Evolutionary conservation across 768 basidiomycete genomes (phyloP).

Genomic region (Trichaptum fuscoviolaceum): DNA sequence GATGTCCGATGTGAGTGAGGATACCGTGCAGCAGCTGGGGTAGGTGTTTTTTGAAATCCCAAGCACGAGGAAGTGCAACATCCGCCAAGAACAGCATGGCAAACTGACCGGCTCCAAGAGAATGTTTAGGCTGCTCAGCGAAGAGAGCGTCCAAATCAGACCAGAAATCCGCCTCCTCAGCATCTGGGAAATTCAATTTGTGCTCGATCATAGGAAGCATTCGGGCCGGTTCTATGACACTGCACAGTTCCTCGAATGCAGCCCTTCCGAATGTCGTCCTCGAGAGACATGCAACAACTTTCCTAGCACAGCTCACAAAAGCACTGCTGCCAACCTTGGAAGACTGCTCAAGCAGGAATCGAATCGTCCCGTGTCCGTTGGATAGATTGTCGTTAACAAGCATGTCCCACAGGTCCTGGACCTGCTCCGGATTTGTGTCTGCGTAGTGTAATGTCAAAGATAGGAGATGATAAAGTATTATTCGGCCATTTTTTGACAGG

Average conservation of each 20-base stretch:
- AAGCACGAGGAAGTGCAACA: conserved; percentile 66
- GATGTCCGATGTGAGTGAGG: conserved; percentile 80
- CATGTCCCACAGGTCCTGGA: conserved; percentile 72
- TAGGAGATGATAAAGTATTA: conserved; percentile 74
- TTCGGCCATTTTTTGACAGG: conserved; percentile 53
- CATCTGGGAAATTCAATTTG: conserved; percentile 53
- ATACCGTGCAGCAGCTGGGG: conserved; percentile 74
- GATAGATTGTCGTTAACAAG: conserved; percentile 69
- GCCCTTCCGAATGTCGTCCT: conserved; percentile 66
- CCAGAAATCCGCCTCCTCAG: conserved; percentile 71
- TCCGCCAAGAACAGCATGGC: conserved; percentile 83
- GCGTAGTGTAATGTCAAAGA: conserved; percentile 75
- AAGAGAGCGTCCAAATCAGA: conserved; percentile 75
- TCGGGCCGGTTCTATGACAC: conserved; percentile 74
- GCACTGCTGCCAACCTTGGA: conserved; percentile 74
- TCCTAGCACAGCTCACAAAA: conserved; percentile 75
- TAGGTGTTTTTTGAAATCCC: conserved; percentile 67
- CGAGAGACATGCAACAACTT: conserved; percentile 79
- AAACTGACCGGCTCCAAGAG: conserved; percentile 80
- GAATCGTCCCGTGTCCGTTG: conserved; percentile 74
- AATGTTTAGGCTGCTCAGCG: conserved; percentile 57
- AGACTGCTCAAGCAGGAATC: conserved; percentile 84
- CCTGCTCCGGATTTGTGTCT: conserved; percentile 71
- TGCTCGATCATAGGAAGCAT: conserved; percentile 79
- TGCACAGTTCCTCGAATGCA: conserved; percentile 80